Evolutionary conservation across 257 asterid genomes (phyloP).

Genomic region (Gentiana dahurica): DNA sequence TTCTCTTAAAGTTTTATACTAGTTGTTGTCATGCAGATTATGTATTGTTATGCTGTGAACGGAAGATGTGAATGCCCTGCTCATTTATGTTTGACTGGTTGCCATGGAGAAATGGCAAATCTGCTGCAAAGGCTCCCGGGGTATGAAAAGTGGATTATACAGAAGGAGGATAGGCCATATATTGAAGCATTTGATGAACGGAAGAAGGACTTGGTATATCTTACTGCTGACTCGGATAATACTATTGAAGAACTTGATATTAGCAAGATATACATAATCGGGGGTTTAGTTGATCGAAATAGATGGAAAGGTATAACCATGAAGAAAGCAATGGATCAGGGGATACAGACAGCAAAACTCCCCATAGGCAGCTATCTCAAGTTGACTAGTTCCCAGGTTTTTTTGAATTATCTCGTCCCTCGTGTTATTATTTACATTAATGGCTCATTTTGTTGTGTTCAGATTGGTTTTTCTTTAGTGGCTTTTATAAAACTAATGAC

Average conservation of each 20-base stretch:
- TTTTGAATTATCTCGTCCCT: conserved; percentile 5
- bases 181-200: conserved; percentile 52
- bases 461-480: background rate
- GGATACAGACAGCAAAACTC: conserved; percentile 87
- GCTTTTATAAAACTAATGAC: too few relatives aligned
- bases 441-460: background rate
- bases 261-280: conserved; percentile 66
- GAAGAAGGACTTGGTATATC: conserved; percentile 79
- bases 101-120: conserved; percentile 70
- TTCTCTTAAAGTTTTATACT: conserved; percentile 3
- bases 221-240: conserved; percentile 87
- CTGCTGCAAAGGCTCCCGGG: conserved; percentile 70
- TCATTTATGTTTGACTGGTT: conserved; percentile 92
- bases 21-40: conserved; percentile 42
- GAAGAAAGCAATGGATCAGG: conserved; percentile 82
- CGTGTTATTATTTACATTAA: conserved; percentile 9
- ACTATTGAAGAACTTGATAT: conserved; percentile 69
- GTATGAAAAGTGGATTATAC: conserved; percentile 80
- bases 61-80: conserved; percentile 66
- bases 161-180: conserved; percentile 66
- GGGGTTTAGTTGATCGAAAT: conserved; percentile 97
- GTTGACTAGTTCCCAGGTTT: conserved; percentile 97
- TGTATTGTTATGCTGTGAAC: conserved; percentile 86
- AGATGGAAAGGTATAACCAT: conserved; percentile 93
- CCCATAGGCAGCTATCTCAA: conserved; percentile 82